These are phyloP conservation scores for Xylaria digitata DNA, from an alignment of 2,329 filamentous ascomycete species.

Conservation along the genomic window DNA sequence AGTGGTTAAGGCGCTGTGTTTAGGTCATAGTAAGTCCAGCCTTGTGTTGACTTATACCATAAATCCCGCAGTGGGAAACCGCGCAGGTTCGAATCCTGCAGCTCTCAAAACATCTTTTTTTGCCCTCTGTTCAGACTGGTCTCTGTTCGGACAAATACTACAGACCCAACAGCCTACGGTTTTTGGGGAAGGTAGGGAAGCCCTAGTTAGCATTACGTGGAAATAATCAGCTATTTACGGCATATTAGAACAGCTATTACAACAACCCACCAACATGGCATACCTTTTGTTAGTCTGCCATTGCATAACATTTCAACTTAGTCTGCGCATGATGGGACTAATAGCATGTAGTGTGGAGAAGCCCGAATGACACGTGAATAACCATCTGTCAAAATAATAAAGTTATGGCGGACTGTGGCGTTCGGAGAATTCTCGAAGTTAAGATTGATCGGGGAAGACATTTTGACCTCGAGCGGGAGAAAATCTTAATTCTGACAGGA, in stretches of 20 bases:
- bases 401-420: background rate
- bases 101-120: constrained; percentile 29
- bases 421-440: background rate
- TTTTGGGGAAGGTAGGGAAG: background rate
- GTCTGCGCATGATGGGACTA: background rate
- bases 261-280: no score
- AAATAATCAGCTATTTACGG: background rate
- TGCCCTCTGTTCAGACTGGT: constrained; percentile 1
- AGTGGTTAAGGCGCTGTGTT: constrained; percentile 41
- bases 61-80: constrained; percentile 40
- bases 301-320: background rate
- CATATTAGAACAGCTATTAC: background rate
- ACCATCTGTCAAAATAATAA: background rate
- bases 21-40: constrained; percentile 22
- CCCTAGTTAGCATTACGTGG: no score
- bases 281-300: no score
- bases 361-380: background rate
- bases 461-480: background rate
- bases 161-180: background rate
- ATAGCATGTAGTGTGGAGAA: background rate
- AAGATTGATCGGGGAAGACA: background rate
- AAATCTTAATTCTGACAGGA: background rate
- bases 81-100: constrained; percentile 42
- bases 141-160: background rate
- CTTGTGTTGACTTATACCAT: constrained; percentile 17